Percentiles rank a stretch among this genome's conserved stretches.
Evolutionary conservation across 495 filamentous ascomycete genomes (phyloP).

Genomic region (Astrothelium subdiscretum): DNA sequence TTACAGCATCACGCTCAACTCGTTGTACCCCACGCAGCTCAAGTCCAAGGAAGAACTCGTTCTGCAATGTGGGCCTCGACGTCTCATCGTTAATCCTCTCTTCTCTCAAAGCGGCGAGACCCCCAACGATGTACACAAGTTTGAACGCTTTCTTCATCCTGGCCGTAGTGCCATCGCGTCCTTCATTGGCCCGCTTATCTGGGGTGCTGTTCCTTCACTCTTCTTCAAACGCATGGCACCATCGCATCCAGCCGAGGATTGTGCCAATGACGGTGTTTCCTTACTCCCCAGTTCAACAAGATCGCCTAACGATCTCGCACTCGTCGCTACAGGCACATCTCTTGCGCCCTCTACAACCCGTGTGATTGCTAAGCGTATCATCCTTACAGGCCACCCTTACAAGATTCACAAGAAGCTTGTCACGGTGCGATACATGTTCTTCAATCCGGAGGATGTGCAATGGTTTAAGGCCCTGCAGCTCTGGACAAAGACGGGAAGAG

Average conservation of each 20-base stretch:
- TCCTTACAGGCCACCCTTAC: constrained; percentile 90
- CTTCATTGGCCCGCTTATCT: constrained; percentile 81
- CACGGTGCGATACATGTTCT: constrained; percentile 98
- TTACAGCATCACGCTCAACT: constrained; percentile 69
- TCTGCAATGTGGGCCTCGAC: constrained; percentile 74
- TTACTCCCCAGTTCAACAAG: neutral
- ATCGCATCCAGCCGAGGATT: constrained; percentile 19
- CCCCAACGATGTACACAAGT: constrained; percentile 93
- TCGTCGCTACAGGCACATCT: constrained; percentile 77
- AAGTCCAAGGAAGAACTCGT: constrained; percentile 85
- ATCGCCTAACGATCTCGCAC: constrained; percentile 36
- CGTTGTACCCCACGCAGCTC: constrained; percentile 57
- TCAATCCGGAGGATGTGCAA: constrained; percentile 83
- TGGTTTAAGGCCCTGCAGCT: constrained; percentile 96
- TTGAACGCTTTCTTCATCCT: constrained; percentile 83
- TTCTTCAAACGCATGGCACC: constrained; percentile 54
- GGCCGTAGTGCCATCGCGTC: constrained; percentile 83
- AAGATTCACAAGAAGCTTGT: constrained; percentile 97
- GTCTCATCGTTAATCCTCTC: constrained; percentile 76
- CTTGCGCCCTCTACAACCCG: constrained; percentile 66
- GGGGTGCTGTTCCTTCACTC: constrained; percentile 79
- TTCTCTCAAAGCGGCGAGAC: constrained; percentile 77
- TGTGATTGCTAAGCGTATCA: constrained; percentile 85
- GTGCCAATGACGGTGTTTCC: constrained; percentile 21
- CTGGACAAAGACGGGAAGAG: constrained; percentile 83